Percentiles rank a stretch among this genome's conserved stretches.
Evolutionary conservation across 208 protist genomes (phyloP).

Genomic region (Leishmania amazonensis): DNA sequence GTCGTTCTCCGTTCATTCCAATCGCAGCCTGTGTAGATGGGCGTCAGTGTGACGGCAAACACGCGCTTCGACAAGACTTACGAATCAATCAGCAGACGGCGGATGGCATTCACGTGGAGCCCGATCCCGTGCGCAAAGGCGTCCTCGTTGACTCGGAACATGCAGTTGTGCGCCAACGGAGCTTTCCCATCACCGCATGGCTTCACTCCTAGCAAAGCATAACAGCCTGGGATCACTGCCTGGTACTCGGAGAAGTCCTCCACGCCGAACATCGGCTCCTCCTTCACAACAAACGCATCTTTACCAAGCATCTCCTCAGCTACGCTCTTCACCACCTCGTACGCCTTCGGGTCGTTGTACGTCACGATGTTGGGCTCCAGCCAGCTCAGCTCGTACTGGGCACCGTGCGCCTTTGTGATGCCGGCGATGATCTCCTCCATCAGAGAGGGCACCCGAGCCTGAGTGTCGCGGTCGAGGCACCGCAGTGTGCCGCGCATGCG

Average conservation of each 20-base stretch:
- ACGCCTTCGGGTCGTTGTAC: conserved; percentile 73
- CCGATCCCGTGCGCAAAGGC: conserved; percentile 52
- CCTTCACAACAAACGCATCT: conserved; percentile 45
- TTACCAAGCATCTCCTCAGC: conserved; percentile 43
- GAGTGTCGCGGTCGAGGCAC: conserved; percentile 65
- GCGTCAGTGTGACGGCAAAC: background rate
- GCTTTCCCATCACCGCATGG: background rate
- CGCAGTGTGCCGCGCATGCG: conserved; percentile 75
- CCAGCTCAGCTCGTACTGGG: conserved; percentile 66
- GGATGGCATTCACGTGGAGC: conserved; percentile 50
- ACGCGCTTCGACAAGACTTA: background rate
- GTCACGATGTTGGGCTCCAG: conserved; percentile 83
- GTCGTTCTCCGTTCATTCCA: background rate
- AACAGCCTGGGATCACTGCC: conserved; percentile 62
- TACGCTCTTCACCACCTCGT: conserved; percentile 47
- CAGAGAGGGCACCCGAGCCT: conserved; percentile 54
- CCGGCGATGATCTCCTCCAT: conserved; percentile 77
- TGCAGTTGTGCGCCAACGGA: conserved; percentile 40
- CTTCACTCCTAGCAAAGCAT: conserved; percentile 9
- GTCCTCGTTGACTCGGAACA: conserved; percentile 51
- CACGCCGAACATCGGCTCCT: conserved; percentile 52
- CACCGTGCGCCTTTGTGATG: conserved; percentile 63
- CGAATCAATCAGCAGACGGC: conserved; percentile 14
- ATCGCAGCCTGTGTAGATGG: background rate
- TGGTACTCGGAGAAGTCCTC: conserved; percentile 78